Base-by-base conservation (phyloP, 2,329 filamentous ascomycete species). In the Curvularia sp. region DNA sequence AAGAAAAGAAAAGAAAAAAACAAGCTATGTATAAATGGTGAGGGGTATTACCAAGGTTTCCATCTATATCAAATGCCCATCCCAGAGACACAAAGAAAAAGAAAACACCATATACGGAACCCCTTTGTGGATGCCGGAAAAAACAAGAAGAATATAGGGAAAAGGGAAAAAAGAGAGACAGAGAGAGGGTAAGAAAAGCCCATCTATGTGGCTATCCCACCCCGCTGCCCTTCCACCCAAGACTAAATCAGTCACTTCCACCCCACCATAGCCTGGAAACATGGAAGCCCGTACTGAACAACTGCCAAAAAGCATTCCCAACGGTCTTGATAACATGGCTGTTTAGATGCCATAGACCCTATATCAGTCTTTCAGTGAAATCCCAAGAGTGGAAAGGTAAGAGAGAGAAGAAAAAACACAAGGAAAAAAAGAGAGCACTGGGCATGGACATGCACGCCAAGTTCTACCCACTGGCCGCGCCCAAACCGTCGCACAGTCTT, bases 401-500 rank as follows among this genome's bases (percentile, higher is more conserved):
- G n/a, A n/a, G n/a, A 13, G 28, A 36, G 28, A 43, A 34, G 34
- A 45, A 9, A 4, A 27, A 28, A 12, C n/a, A n/a, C n/a, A 43
- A 8, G 15, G 23, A 45, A 13, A 23, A 18, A 45, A 21, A 30
- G 42, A 32, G 15, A 30, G 10, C 12, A 45, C 27, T 25, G 46
- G 32, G 6, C n/a, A 42, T 27, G 21, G 34, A 30, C 36, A 27
- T 27, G 49, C 42, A 45, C 27, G 34, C 41, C 10, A 23, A 18
- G 13, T 8, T 55, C 63, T 72, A 76, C 64, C 72, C 73, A 73
- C 71, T 75, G 47, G 73, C 73, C 30, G 75, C 74, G 27, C 73
- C 74, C 55, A 77, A 55, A 8, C 75, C 72, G 52, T 76, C 75
- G 43, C 93, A 84, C 47, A 96, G 79, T 66, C 90, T 86, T 71